Conservation (phyloP, 164 flowering plant species). For the Pachysandra terminalis region DNA sequence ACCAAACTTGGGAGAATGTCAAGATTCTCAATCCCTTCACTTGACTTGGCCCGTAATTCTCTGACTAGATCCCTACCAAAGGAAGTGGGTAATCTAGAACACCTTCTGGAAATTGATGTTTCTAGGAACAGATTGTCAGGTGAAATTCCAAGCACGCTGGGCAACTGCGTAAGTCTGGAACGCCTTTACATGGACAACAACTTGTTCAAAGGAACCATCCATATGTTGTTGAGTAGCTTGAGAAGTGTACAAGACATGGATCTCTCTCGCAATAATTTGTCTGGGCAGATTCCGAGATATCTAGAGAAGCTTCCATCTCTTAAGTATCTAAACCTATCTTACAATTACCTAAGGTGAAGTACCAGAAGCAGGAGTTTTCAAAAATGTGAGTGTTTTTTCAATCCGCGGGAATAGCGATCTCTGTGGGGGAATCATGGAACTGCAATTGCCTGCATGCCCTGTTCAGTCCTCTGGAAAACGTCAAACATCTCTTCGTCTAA, state of each 20-base stretch:
- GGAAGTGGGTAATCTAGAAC: neutral
- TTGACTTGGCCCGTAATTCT: neutral
- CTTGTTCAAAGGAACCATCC: conserved; percentile 5
- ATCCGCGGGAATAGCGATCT: neutral
- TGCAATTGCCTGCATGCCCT: neutral
- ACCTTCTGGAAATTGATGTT: neutral
- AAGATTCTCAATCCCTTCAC: too few species aligned
- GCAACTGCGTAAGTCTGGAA: neutral
- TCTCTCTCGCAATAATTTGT: conserved; percentile 14
- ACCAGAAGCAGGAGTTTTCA: neutral
- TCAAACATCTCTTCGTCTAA: neutral
- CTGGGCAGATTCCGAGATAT: conserved; percentile 6
- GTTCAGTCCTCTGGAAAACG: neutral
- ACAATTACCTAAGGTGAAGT: neutral
- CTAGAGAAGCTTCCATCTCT: conserved; percentile 6
- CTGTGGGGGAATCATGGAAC: neutral
- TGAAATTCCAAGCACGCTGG: neutral
- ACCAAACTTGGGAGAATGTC: neutral
- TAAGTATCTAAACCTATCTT: neutral
- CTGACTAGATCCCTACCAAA: neutral
- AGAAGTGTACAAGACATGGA: neutral
- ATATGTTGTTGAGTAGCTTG: neutral
- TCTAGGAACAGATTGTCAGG: neutral
- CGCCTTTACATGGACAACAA: conserved; percentile 4
- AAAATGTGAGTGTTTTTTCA: neutral